Conservation (phyloP, 208 protist species). For the Balamuthia mandrillaris region DNA sequence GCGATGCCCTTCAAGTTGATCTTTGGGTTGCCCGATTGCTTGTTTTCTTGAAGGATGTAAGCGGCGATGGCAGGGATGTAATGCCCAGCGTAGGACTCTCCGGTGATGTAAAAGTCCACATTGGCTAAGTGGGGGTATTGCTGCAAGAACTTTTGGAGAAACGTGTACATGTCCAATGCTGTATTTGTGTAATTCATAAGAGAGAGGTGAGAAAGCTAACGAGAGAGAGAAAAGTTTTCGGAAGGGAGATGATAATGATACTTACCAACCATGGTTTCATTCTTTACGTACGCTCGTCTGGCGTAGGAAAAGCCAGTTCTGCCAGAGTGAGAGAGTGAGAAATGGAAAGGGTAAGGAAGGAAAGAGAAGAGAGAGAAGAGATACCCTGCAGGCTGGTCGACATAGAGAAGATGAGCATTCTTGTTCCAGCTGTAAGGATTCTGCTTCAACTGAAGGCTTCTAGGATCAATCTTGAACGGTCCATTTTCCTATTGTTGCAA, state of each 20-base stretch:
- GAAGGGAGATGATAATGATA: no score
- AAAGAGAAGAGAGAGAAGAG: constrained; percentile 1
- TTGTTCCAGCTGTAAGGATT: constrained; percentile 30
- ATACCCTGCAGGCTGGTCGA: constrained; percentile 20
- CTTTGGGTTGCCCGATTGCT: neutral
- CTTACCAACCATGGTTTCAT: constrained; percentile 20
- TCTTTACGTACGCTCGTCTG: constrained; percentile 4
- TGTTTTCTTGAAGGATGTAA: constrained; percentile 11
- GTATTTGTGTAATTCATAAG: no score
- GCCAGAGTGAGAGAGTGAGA: no score
- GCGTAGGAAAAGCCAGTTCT: constrained; percentile 20
- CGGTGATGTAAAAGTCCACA: constrained; percentile 13
- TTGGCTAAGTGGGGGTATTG: constrained; percentile 29
- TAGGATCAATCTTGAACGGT: constrained; percentile 2
- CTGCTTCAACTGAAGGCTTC: neutral
- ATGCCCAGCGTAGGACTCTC: neutral
- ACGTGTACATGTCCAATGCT: constrained; percentile 15
- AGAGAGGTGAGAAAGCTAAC: no score
- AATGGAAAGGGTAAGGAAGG: no score
- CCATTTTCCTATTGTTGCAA: neutral
- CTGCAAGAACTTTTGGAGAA: constrained; percentile 32
- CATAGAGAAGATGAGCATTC: constrained; percentile 21
- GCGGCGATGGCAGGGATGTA: constrained; percentile 27
- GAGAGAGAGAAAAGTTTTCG: no score
- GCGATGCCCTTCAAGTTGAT: constrained; percentile 30